phyloP scores from a whole-genome alignment of 768 basidiomycete species.

The Phallus indusiatus region DNA sequence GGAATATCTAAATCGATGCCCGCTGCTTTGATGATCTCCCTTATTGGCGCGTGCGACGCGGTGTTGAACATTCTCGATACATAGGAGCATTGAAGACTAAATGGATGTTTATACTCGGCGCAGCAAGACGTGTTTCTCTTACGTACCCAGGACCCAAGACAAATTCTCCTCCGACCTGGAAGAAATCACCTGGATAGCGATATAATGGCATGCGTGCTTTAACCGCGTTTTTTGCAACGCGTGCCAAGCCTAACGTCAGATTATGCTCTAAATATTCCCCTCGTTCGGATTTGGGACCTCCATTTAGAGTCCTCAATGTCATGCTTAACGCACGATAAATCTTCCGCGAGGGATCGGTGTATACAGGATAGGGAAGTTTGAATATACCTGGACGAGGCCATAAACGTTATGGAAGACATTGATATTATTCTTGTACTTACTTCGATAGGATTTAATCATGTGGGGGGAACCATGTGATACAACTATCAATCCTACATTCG shows the following conservation, averaged over 20 bases:
- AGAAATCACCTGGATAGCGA: constrained; percentile 67
- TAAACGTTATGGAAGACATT: background rate
- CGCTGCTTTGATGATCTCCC: constrained; percentile 56
- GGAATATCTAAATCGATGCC: constrained; percentile 25
- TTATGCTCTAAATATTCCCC: constrained; percentile 61
- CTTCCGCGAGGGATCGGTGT: constrained; percentile 64
- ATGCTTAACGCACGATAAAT: constrained; percentile 74
- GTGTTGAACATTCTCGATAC: constrained; percentile 81
- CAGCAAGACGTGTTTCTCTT: background rate
- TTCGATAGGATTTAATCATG: constrained; percentile 67
- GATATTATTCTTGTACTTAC: constrained; percentile 25
- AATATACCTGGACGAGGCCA: constrained; percentile 43
- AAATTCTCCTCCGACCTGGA: constrained; percentile 88
- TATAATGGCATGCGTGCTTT: constrained; percentile 73
- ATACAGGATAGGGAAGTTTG: constrained; percentile 60
- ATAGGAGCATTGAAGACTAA: constrained; percentile 55
- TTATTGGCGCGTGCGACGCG: constrained; percentile 65
- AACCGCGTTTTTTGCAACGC: constrained; percentile 61
- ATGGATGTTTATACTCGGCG: background rate
- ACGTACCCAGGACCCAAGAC: constrained; percentile 55
- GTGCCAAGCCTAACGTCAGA: constrained; percentile 55
- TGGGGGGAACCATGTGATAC: constrained; percentile 71
- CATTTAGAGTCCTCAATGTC: constrained; percentile 38
- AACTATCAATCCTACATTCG: constrained; percentile 54
- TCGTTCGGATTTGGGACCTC: constrained; percentile 32